phyloP scores from a whole-genome alignment of 352 stramenopile species.

The Phytophthora niederhauseri region DNA sequence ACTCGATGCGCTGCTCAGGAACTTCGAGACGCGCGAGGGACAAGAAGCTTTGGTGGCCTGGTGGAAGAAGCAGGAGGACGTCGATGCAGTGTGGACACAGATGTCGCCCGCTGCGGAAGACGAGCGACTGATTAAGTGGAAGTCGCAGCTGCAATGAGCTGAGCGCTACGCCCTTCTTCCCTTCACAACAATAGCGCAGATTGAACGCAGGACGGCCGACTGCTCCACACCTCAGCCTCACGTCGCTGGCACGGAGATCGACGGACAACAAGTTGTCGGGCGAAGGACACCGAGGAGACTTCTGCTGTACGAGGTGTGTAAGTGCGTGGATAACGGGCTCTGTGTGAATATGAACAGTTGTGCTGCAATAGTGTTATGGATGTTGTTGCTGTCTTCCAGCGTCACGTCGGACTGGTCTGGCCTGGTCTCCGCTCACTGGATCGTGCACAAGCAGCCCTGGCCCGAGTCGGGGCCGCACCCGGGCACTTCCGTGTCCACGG shows the following conservation, averaged over 20 bases:
- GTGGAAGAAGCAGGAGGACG: constrained; percentile 54
- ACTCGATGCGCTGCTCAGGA: constrained; percentile 46
- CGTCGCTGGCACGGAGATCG: background rate
- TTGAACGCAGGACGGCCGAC: background rate
- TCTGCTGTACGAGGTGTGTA: constrained; percentile 6
- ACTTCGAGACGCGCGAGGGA: constrained; percentile 37
- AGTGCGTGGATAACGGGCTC: constrained; percentile 11
- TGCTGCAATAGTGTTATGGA: constrained; percentile 31
- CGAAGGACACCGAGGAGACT: background rate
- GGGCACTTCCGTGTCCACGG: constrained; percentile 89
- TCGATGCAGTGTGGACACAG: constrained; percentile 40
- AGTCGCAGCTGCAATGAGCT: constrained; percentile 31
- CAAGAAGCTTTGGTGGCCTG: constrained; percentile 51
- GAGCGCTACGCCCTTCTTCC: background rate
- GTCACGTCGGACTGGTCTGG: constrained; percentile 1
- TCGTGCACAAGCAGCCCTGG: constrained; percentile 46
- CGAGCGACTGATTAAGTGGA: constrained; percentile 41
- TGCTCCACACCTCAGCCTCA: background rate
- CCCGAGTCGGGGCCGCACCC: constrained; percentile 71
- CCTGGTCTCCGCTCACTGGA: constrained; percentile 47
- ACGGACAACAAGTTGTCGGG: background rate
- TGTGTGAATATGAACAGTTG: constrained; percentile 36
- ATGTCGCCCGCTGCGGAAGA: constrained; percentile 28
- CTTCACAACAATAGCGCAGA: background rate
- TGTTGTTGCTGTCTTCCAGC: constrained; percentile 12